Conservation (phyloP, 345 rosid genomes). For the Garcia nutans region DNA sequence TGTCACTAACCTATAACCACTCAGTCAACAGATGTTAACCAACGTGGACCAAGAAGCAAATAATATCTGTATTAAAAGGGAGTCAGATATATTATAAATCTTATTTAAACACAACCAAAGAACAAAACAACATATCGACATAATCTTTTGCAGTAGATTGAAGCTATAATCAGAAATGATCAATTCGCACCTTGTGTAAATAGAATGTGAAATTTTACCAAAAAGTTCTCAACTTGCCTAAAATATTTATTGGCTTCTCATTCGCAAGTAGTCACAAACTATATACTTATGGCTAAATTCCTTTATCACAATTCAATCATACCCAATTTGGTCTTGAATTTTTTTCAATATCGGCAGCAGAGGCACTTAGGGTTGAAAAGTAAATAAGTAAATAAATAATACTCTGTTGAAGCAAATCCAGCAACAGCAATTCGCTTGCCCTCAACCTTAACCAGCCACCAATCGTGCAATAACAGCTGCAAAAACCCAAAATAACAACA, state of each 20-base stretch:
- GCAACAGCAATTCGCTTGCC: conserved; percentile 35
- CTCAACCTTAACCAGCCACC: conserved; percentile 40
- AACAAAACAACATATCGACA: neutral
- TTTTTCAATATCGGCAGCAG: neutral
- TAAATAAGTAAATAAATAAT: neutral
- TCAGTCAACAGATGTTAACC: too few species aligned
- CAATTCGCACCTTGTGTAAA: neutral
- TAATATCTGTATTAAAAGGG: neutral
- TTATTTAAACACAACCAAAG: neutral
- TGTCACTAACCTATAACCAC: too few species aligned
- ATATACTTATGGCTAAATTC: neutral
- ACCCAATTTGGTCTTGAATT: neutral
- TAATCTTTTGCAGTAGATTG: neutral
- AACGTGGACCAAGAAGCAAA: too few species aligned
- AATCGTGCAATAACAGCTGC: conserved; percentile 36
- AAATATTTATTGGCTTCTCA: neutral
- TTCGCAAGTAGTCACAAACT: too few species aligned
- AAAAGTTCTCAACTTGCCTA: neutral
- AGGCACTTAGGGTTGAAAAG: neutral
- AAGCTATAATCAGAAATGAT: neutral
- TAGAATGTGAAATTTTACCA: neutral
- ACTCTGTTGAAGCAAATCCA: conserved; percentile 41
- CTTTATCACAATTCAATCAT: neutral
- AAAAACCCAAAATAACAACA: neutral
- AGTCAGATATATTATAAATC: neutral